Conservation (phyloP, 306 rosid genomes). For the Sphenostylis stenocarpa region DNA sequence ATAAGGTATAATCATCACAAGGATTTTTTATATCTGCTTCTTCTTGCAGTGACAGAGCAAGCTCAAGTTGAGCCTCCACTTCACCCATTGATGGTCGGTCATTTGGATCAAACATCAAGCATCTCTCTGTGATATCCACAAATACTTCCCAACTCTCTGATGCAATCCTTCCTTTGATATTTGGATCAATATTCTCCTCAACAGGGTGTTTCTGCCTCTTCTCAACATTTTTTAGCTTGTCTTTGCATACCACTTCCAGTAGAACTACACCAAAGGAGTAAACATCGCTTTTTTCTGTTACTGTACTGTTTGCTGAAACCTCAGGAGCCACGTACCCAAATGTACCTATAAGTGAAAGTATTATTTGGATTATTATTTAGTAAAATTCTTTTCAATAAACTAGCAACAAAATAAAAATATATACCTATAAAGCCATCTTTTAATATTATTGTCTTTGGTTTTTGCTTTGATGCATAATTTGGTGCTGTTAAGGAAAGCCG, state of each 20-base stretch:
- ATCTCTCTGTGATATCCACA: slow-evolving; percentile 5
- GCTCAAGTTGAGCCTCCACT: slow-evolving; percentile 39
- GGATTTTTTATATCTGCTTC: slow-evolving; percentile 11
- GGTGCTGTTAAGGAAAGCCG: slow-evolving; percentile 4
- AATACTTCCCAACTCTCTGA: slow-evolving; percentile 30
- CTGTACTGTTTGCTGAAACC: not conserved
- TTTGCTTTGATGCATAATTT: not conserved
- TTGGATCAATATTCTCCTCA: not conserved
- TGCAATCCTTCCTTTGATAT: slow-evolving; percentile 37
- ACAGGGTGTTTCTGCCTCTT: not conserved
- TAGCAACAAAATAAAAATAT: not conserved
- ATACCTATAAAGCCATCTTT: not conserved
- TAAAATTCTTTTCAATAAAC: not conserved
- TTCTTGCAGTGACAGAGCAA: slow-evolving; percentile 33
- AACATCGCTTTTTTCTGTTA: not conserved
- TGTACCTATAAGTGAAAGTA: not conserved
- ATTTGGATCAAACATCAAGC: slow-evolving; percentile 10
- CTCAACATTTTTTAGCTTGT: not conserved
- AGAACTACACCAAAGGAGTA: slow-evolving; percentile 21
- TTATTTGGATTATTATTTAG: not conserved
- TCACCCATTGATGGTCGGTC: slow-evolving; percentile 43
- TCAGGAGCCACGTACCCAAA: not conserved
- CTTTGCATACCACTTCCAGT: not conserved
- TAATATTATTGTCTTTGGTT: not conserved
- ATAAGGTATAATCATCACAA: not conserved